A percentile compares a stretch with the other conserved stretches of the same genome.
phyloP scores from a whole-genome alignment of 768 basidiomycete genomes.

The Kwoniella newhampshirensis region DNA sequence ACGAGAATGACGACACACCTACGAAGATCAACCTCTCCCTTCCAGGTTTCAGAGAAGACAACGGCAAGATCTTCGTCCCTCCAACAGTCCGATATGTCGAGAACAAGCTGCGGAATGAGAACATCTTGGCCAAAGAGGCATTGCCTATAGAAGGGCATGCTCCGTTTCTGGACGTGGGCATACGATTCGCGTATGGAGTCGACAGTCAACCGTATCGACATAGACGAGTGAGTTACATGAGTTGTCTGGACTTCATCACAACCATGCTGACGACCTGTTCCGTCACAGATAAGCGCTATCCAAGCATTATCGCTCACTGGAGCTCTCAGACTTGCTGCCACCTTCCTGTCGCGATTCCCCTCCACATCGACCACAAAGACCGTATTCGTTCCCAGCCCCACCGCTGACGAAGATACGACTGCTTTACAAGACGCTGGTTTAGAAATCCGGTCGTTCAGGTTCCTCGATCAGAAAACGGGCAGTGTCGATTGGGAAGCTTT shows the following conservation, averaged over 20 bases:
- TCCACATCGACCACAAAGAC: conserved; percentile 15
- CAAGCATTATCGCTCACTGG: conserved; percentile 46
- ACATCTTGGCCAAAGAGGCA: conserved; percentile 37
- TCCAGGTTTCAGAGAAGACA: conserved; percentile 51
- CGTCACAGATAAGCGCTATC: conserved; percentile 39
- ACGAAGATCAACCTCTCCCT: conserved; percentile 45
- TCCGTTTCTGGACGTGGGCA: conserved; percentile 40
- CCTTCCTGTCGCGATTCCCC: conserved; percentile 46
- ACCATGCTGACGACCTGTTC: not conserved
- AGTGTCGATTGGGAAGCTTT: conserved; percentile 49
- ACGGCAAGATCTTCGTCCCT: conserved; percentile 48
- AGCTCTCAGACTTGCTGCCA: conserved; percentile 44
- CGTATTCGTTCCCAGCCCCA: conserved; percentile 47
- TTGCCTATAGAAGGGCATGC: conserved; percentile 45
- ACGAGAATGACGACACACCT: conserved; percentile 28
- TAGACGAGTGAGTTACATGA: conserved; percentile 55
- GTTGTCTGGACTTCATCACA: not conserved
- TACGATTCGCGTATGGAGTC: conserved; percentile 45
- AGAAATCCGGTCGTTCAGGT: conserved; percentile 41
- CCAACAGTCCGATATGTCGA: conserved; percentile 49
- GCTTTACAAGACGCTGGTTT: conserved; percentile 46
- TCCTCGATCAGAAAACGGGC: conserved; percentile 45
- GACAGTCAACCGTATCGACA: conserved; percentile 43
- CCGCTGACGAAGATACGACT: conserved; percentile 41
- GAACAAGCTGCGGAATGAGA: conserved; percentile 36